Base-by-base conservation (phyloP, 148 eudicot genomes). In the Mesembryanthemum crystallinum region DNA sequence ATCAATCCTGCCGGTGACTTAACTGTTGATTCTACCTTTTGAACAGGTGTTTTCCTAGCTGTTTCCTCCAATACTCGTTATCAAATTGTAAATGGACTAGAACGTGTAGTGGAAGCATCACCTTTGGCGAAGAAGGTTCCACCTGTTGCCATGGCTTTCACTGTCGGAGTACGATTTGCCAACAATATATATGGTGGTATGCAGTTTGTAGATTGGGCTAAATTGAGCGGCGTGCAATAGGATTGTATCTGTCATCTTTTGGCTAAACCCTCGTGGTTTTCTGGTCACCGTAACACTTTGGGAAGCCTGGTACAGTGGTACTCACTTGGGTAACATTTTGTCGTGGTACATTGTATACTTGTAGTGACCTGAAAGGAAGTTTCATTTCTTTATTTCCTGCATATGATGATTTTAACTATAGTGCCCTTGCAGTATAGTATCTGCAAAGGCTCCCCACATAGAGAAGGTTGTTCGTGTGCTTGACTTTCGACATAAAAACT, bases 61-160 rank as follows among this genome's bases (percentile, higher is more conserved):
- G 88, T 91, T 7, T 93, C 98, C 71, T 91, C 96, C 69, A 93
- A 93, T 76, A 91, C 96, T 21, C 92, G 98, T 5, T 93, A 91
- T 65, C 96, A 93, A 80, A 80, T 93, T 29, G 73, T 93, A 33
- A 93, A 91, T 55, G 98, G 98, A 61, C 78, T 91, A 64, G 96
- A 93, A 73, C 83, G 87, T 55, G 18, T 93, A 32, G 96, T 93
- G 0, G 96, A 88, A 86, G 77, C 86, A 23, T 86, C 87, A 69
- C 84, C 88, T 43, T 1, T 83, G 70, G 89, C 91, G 11, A 88
- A 82, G 79, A 78, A 81, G 80, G 81, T 78, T 75, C 89, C 91
- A 17, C 85, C 91, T 14, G 81, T 81, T 33, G 89, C 91, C 18
- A 74, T 88, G 87, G 91, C 89, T 57, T 88, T 88, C 72, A 88